Conservation (phyloP, 1,284 basidiomycete genomes). For the Microbotryum violaceum region DNA sequence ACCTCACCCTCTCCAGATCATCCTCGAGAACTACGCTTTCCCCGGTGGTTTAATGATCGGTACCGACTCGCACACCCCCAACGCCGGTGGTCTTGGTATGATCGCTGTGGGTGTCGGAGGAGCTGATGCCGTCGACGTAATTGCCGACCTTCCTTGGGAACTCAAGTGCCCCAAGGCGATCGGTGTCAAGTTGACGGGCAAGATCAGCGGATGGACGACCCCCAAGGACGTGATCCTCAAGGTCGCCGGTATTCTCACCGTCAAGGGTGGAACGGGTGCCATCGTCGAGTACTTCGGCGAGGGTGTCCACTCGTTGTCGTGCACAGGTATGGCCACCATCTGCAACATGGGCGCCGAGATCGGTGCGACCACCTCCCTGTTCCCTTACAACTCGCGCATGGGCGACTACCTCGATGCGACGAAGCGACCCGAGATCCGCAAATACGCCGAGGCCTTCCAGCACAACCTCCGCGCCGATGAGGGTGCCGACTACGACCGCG, state of each 20-base stretch:
- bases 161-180: conserved; percentile 98
- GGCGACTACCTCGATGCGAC: conserved; percentile 86
- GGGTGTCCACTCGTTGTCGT: conserved; percentile 91
- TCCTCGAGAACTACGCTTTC: conserved; percentile 98
- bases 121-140: conserved; percentile 98
- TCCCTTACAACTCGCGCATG: conserved; percentile 98
- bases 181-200: conserved; percentile 92
- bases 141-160: conserved; percentile 97
- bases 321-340: conserved; percentile 98
- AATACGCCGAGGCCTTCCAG: conserved; percentile 81
- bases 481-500: conserved; percentile 86
- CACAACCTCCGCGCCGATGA: conserved; percentile 89
- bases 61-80: conserved; percentile 98
- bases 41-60: conserved; percentile 99
- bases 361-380: conserved; percentile 94
- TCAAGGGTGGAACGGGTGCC: conserved; percentile 95
- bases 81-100: conserved; percentile 98
- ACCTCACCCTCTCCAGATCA: conserved; percentile 57
- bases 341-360: conserved; percentile 99
- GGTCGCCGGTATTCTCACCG: conserved; percentile 92
- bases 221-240: conserved; percentile 97
- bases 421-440: conserved; percentile 77
- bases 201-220: conserved; percentile 93
- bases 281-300: conserved; percentile 92
- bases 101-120: conserved; percentile 98